Conservation (phyloP, 768 basidiomycete species). For the Suillus plorans region DNA sequence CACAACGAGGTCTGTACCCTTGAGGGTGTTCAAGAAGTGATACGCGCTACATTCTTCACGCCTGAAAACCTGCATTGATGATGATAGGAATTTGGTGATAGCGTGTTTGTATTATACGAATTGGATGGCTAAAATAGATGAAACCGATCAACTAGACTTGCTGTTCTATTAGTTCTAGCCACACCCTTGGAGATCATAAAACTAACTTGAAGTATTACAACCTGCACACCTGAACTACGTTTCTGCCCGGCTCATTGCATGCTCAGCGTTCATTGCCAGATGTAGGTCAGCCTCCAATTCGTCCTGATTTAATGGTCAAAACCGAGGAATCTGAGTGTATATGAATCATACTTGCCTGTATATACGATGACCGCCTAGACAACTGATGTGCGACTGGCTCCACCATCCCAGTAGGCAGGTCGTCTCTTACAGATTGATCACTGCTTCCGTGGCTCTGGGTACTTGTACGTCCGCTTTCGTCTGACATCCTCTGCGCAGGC, state of each 20-base stretch:
- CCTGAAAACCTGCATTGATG: background rate
- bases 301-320: background rate
- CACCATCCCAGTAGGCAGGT: background rate
- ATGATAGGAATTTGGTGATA: background rate
- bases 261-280: background rate
- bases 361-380: background rate
- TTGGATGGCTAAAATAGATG: background rate
- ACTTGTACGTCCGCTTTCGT: conserved; percentile 14
- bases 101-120: background rate
- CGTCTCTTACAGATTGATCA: background rate
- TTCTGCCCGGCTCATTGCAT: background rate
- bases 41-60: conserved; percentile 21
- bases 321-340: no score
- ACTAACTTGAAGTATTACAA: background rate
- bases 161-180: background rate
- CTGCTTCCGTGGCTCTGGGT: conserved; percentile 14
- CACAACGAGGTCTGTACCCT: conserved; percentile 59
- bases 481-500: conserved; percentile 1
- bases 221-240: background rate
- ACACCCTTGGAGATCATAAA: background rate
- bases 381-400: background rate
- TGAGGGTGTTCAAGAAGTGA: conserved; percentile 71
- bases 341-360: background rate
- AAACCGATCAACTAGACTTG: background rate
- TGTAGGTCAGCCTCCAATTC: background rate